These are phyloP conservation scores for Boletus reticulatus DNA, from an alignment of 768 basidiomycete genomes.

Conservation along the genomic window DNA sequence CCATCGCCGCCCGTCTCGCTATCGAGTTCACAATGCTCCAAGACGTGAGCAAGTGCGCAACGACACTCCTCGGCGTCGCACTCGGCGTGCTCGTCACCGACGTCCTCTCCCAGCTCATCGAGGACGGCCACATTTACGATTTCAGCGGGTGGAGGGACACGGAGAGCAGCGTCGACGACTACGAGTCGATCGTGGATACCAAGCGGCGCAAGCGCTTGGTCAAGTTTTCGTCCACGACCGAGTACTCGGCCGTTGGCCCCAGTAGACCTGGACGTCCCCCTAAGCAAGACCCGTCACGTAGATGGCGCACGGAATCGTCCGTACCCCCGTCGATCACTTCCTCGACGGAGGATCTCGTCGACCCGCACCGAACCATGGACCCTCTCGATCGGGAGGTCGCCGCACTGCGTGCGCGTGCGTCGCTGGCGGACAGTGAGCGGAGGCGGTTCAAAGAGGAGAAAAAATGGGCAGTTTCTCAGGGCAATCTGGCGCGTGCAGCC, in stretches of 20 bases:
- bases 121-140: slow-evolving; percentile 40
- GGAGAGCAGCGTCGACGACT: slow-evolving; percentile 19
- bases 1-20: slow-evolving; percentile 59
- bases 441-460: slow-evolving; percentile 82
- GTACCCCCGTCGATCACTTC: slow-evolving; percentile 58
- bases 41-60: slow-evolving; percentile 54
- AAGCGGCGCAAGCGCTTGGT: slow-evolving; percentile 42
- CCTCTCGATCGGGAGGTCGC: slow-evolving; percentile 75
- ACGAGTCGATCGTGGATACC: slow-evolving; percentile 10
- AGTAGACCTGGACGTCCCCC: slow-evolving; percentile 26
- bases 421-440: slow-evolving; percentile 79
- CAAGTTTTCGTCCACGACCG: slow-evolving; percentile 45
- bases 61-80: slow-evolving; percentile 62
- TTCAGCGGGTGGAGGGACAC: slow-evolving; percentile 19
- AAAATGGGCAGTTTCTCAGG: slow-evolving; percentile 82
- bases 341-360: slow-evolving; percentile 63
- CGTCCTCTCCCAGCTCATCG: slow-evolving; percentile 63
- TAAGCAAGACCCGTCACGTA: slow-evolving; percentile 28
- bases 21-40: slow-evolving; percentile 57
- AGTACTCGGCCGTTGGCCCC: slow-evolving; percentile 24
- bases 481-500: slow-evolving; percentile 68
- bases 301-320: slow-evolving; percentile 36
- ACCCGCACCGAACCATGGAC: slow-evolving; percentile 54
- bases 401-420: slow-evolving; percentile 70
- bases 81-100: slow-evolving; percentile 73